These are phyloP conservation scores for Bisporella sp. DNA, from an alignment of 2,329 filamentous ascomycete genomes.

Conservation along the genomic window DNA sequence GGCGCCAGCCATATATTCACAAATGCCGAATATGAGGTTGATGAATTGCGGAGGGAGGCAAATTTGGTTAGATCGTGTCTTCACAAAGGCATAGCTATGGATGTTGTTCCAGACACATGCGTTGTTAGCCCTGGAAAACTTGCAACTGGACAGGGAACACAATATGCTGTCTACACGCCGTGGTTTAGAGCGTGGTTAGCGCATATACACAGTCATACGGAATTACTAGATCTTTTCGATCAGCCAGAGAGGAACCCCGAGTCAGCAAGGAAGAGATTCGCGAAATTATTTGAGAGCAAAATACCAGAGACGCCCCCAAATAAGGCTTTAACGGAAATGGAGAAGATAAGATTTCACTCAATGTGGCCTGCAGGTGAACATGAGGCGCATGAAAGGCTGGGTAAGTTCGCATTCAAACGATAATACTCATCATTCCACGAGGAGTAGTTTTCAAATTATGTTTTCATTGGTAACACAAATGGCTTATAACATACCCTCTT, in stretches of 20 bases:
- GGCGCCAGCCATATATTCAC: constrained; percentile 67
- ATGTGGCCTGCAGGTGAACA: constrained; percentile 73
- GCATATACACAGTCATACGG: constrained; percentile 62
- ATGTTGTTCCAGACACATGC: constrained; percentile 74
- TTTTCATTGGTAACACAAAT: no score
- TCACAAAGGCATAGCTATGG: constrained; percentile 58
- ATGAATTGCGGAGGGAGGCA: constrained; percentile 75
- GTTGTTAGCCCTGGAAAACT: constrained; percentile 70
- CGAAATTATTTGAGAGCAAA: constrained; percentile 48
- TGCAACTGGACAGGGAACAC: constrained; percentile 60
- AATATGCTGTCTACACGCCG: constrained; percentile 78
- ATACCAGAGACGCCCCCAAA: constrained; percentile 57
- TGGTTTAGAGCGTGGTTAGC: constrained; percentile 76
- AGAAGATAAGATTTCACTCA: constrained; percentile 47
- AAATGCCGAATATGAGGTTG: constrained; percentile 88
- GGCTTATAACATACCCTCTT: no score
- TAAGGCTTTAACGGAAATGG: constrained; percentile 53
- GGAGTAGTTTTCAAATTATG: no score
- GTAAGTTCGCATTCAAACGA: constrained; percentile 42
- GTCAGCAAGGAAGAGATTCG: constrained; percentile 36
- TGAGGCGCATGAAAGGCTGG: constrained; percentile 57
- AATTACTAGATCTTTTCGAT: constrained; percentile 57
- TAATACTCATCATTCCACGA: no score
- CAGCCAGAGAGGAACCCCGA: constrained; percentile 49
- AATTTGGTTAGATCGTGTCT: constrained; percentile 54